These are phyloP conservation scores for Lomentospora prolificans DNA, from an alignment of 2,329 filamentous ascomycete species.

Conservation along the genomic window DNA sequence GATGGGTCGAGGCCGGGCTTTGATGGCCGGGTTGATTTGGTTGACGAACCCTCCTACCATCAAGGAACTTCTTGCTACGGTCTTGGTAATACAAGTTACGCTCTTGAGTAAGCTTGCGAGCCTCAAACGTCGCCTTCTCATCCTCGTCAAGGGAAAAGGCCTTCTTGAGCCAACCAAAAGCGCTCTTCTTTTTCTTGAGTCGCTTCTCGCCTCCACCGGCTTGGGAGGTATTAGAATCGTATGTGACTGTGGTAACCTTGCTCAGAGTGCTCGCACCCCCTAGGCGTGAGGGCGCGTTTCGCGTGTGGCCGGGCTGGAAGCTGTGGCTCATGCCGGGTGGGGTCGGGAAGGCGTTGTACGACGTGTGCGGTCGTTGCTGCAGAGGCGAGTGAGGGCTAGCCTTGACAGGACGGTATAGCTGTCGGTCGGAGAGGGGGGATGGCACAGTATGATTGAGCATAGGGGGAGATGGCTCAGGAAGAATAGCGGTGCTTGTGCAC, in stretches of 20 bases:
- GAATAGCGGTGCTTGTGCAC: slow-evolving; percentile 25
- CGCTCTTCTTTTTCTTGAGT: slow-evolving; percentile 57
- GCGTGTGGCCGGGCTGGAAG: slow-evolving; percentile 28
- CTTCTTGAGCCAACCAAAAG: slow-evolving; percentile 60
- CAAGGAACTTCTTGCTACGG: slow-evolving; percentile 43
- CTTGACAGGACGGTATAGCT: slow-evolving; percentile 52
- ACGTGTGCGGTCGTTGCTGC: slow-evolving; percentile 50
- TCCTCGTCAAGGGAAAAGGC: slow-evolving; percentile 56
- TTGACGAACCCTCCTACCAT: slow-evolving; percentile 39
- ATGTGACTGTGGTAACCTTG: slow-evolving; percentile 38
- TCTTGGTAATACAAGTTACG: slow-evolving; percentile 39
- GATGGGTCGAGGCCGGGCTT: not conserved
- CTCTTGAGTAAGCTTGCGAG: slow-evolving; percentile 35
- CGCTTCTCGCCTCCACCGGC: slow-evolving; percentile 25
- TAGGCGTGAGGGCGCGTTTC: slow-evolving; percentile 42
- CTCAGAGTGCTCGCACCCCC: slow-evolving; percentile 48
- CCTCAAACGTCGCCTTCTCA: slow-evolving; percentile 50
- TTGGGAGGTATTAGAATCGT: slow-evolving; percentile 24
- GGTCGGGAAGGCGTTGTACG: slow-evolving; percentile 16
- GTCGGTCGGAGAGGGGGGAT: slow-evolving; percentile 29
- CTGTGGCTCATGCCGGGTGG: slow-evolving; percentile 15
- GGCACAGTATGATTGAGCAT: slow-evolving; percentile 16
- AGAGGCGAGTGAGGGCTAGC: slow-evolving; percentile 55
- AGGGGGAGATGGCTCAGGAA: slow-evolving; percentile 19
- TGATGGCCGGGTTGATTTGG: not conserved